Evolutionary conservation across 306 rosid genomes (phyloP).

Genomic region (Cotoneaster glaucophyllus): DNA sequence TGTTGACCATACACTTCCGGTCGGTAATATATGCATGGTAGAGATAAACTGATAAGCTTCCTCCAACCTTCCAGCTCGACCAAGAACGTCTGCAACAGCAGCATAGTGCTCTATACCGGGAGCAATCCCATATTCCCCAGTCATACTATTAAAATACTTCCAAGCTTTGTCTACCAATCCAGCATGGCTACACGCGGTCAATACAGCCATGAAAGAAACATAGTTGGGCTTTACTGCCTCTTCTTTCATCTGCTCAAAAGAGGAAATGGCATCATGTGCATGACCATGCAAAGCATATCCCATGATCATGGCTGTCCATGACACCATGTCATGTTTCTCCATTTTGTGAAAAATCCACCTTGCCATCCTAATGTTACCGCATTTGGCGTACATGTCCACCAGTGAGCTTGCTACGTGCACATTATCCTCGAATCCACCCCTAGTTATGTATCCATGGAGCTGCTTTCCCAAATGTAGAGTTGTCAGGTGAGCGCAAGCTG

Average conservation of each 20-base stretch:
- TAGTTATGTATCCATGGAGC: conserved; percentile 64
- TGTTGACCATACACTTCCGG: conserved; percentile 79
- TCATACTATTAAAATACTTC: conserved; percentile 63
- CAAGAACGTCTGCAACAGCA: conserved; percentile 82
- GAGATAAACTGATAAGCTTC: conserved; percentile 67
- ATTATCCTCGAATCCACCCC: conserved; percentile 52
- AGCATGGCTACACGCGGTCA: conserved; percentile 83
- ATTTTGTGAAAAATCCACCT: conserved; percentile 49
- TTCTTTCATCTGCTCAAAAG: conserved; percentile 63
- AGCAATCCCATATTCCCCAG: conserved; percentile 37
- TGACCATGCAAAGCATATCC: conserved; percentile 84
- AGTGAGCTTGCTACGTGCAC: conserved; percentile 63
- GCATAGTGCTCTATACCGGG: conserved; percentile 86
- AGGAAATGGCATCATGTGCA: conserved; percentile 62
- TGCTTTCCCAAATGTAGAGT: conserved; percentile 75
- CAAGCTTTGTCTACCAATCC: conserved; percentile 77
- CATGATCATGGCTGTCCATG: conserved; percentile 93
- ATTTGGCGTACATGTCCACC: conserved; percentile 88
- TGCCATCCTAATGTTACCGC: conserved; percentile 64
- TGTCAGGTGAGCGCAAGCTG: conserved; percentile 85
- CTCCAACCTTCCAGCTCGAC: conserved; percentile 78
- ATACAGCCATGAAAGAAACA: conserved; percentile 67
- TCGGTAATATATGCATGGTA: conserved; percentile 47
- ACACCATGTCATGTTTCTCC: conserved; percentile 57
- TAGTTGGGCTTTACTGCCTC: conserved; percentile 56